These are phyloP conservation scores for Trichoderma sp. DNA, from an alignment of 2,329 filamentous ascomycete genomes.

Conservation along the genomic window DNA sequence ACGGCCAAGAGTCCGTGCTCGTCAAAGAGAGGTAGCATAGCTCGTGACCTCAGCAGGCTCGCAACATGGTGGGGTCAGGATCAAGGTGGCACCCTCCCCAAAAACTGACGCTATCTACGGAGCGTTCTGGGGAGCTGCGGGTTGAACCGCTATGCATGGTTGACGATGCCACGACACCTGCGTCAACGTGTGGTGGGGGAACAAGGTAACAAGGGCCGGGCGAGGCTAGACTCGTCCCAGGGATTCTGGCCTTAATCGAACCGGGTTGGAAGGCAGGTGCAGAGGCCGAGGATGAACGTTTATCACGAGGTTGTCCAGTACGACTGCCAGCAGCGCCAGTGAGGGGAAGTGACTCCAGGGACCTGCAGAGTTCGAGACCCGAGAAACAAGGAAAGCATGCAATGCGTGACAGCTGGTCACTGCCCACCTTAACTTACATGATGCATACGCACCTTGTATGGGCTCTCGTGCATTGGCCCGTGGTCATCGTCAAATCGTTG, in stretches of 20 bases:
- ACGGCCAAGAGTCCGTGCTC: not conserved
- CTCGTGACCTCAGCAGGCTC: not conserved
- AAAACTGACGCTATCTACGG: slow-evolving; percentile 26
- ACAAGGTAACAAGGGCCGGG: slow-evolving; percentile 3
- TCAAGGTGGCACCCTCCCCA: slow-evolving; percentile 10
- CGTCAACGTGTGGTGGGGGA: slow-evolving; percentile 20
- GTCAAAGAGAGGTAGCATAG: not conserved
- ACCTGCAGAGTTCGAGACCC: not conserved
- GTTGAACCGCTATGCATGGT: slow-evolving; percentile 40
- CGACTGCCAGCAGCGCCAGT: not conserved
- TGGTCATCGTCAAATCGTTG: not conserved
- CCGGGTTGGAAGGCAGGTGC: not conserved
- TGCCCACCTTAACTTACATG: not conserved
- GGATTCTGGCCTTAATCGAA: not conserved
- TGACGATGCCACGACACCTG: slow-evolving; percentile 32
- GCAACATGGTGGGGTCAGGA: slow-evolving; percentile 12
- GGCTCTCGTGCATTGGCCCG: not conserved
- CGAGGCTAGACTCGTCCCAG: slow-evolving; percentile 12
- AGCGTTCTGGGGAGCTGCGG: slow-evolving; percentile 35
- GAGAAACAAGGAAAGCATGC: not conserved
- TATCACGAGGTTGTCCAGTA: not conserved
- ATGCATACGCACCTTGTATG: too few species aligned
- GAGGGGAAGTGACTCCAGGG: not conserved
- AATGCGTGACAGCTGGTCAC: not conserved
- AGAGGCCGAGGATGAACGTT: not conserved